These are phyloP conservation scores for Hypoxylon sp. DNA, from an alignment of 2,329 filamentous ascomycete species.

Conservation along the genomic window DNA sequence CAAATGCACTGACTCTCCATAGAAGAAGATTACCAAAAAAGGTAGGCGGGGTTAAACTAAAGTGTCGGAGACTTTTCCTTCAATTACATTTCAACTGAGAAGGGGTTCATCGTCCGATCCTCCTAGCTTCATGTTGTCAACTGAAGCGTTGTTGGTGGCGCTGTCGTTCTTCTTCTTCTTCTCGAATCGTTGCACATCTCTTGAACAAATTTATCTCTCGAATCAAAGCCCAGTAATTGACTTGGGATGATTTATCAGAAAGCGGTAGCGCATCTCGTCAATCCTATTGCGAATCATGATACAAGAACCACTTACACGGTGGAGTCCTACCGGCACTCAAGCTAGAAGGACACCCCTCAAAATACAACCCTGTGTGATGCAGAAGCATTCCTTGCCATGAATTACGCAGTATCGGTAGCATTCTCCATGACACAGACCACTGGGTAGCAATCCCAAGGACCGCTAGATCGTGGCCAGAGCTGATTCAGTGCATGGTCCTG, in stretches of 20 bases:
- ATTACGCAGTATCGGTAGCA: conserved; percentile 16
- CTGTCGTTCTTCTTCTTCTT: background rate
- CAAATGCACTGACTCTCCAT: background rate
- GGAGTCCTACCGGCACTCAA: conserved; percentile 15
- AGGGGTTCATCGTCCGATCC: conserved; percentile 11
- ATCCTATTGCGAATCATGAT: conserved; percentile 17
- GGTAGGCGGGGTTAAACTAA: conserved; percentile 29
- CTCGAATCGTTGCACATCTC: background rate
- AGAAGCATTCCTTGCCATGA: conserved; percentile 9
- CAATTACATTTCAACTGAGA: conserved; percentile 7
- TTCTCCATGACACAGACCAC: conserved; percentile 26
- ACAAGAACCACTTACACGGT: background rate
- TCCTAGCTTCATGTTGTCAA: conserved; percentile 1
- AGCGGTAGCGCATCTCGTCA: conserved; percentile 17
- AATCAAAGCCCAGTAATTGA: conserved; percentile 2
- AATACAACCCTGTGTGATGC: conserved; percentile 27
- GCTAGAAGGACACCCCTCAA: conserved; percentile 22
- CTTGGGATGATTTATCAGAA: conserved; percentile 16
- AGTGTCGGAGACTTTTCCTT: conserved; percentile 23
- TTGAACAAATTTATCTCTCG: conserved; percentile 3
- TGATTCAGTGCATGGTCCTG: conserved; percentile 25
- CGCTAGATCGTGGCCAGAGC: conserved; percentile 27
- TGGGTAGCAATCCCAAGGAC: conserved; percentile 10
- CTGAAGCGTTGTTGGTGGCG: conserved; percentile 3
- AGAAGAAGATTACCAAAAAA: conserved; percentile 19